Conservation (phyloP, 2,329 filamentous ascomycete species). For the Chaetomium sp. region DNA sequence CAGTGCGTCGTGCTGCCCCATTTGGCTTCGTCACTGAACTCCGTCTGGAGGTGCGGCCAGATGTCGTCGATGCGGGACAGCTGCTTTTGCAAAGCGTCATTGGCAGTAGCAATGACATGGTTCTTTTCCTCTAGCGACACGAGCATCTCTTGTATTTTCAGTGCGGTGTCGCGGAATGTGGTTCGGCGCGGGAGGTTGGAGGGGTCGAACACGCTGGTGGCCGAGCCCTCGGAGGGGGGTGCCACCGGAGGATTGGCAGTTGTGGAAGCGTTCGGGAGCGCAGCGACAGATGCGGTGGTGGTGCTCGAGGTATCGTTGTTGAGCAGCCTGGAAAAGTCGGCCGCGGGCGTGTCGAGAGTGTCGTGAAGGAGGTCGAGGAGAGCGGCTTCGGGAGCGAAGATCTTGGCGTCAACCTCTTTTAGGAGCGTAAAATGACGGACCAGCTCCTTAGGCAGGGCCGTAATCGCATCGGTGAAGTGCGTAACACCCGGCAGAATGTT, state of each 20-base stretch:
- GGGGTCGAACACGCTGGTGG: conserved; percentile 44
- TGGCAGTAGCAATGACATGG: conserved; percentile 88
- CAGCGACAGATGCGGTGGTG: conserved; percentile 37
- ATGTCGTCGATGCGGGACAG: conserved; percentile 78
- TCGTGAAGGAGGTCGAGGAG: conserved; percentile 68
- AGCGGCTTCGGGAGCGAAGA: conserved; percentile 78
- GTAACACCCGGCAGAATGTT: conserved; percentile 61
- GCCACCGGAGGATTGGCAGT: conserved; percentile 29
- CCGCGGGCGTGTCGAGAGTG: conserved; percentile 47
- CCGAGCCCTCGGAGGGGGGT: conserved; percentile 37
- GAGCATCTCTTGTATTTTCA: conserved; percentile 76
- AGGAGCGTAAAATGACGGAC: conserved; percentile 92
- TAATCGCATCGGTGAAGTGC: conserved; percentile 84
- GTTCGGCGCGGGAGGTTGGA: conserved; percentile 61
- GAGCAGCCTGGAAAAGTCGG: conserved; percentile 37
- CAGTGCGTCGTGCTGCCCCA: conserved; percentile 88
- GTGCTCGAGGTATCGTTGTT: conserved; percentile 36
- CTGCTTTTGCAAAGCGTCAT: conserved; percentile 81
- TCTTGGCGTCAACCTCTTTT: conserved; percentile 97
- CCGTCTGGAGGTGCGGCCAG: conserved; percentile 76
- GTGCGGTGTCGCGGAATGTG: conserved; percentile 70
- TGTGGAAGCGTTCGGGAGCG: conserved; percentile 43
- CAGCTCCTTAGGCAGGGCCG: conserved; percentile 88
- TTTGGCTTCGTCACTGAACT: conserved; percentile 92
- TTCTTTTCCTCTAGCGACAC: conserved; percentile 95